Evolutionary conservation across 2,329 filamentous ascomycete species (phyloP).

Genomic region (Orbilia javanica): DNA sequence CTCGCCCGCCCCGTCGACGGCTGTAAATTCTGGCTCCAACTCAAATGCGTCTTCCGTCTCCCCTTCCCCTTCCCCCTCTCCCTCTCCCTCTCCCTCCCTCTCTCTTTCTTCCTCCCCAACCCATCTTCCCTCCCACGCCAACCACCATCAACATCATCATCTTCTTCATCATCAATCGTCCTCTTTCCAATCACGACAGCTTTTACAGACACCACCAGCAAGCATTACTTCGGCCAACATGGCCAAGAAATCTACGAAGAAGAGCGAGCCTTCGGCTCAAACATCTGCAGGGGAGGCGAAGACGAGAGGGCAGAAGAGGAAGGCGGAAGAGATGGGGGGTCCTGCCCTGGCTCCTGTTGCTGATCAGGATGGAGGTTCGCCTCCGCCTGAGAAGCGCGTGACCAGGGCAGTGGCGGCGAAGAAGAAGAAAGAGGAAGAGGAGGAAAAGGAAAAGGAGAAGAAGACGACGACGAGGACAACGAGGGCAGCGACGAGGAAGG

Average conservation of each 20-base stretch:
- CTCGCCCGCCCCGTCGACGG: slow-evolving; percentile 22
- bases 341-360: slow-evolving; percentile 21
- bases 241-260: slow-evolving; percentile 23
- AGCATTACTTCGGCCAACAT: slow-evolving; percentile 9
- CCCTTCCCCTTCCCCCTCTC: slow-evolving; percentile 31
- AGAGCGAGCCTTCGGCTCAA: slow-evolving; percentile 24
- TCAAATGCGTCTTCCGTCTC: slow-evolving; percentile 28
- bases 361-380: slow-evolving; percentile 29
- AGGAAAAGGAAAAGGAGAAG: slow-evolving; percentile 3
- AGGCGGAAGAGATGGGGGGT: slow-evolving; percentile 49
- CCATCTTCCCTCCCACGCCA: slow-evolving; percentile 8
- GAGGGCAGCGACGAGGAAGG: slow-evolving; percentile 21
- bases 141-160: slow-evolving; percentile 1
- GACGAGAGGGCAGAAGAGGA: slow-evolving; percentile 52
- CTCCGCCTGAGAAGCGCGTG: slow-evolving; percentile 52
- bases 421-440: slow-evolving; percentile 36
- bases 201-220: slow-evolving; percentile 1
- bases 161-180: not conserved
- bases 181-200: slow-evolving; percentile 19
- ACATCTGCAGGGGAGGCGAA: slow-evolving; percentile 22
- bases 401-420: slow-evolving; percentile 44
- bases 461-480: not conserved
- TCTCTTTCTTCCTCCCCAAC: slow-evolving; percentile 32
- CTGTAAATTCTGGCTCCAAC: not conserved
- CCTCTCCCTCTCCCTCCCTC: slow-evolving; percentile 37